Conservation (phyloP, 2,329 filamentous ascomycete species). For the Penicillium italicum region DNA sequence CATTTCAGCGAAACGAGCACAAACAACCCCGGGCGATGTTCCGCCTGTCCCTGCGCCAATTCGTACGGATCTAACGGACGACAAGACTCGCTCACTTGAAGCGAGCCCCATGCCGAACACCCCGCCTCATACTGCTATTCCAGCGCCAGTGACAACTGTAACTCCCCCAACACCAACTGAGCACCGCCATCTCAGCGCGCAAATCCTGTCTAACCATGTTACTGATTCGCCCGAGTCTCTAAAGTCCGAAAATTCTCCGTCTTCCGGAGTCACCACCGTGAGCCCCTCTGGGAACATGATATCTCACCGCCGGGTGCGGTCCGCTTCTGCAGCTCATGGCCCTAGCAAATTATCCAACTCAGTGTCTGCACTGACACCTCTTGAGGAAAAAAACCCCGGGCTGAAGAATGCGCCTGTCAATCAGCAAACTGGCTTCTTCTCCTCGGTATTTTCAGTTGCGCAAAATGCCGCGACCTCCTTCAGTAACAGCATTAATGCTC, state of each 20-base stretch:
- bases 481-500: slow-evolving; percentile 57
- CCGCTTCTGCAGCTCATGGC: slow-evolving; percentile 53
- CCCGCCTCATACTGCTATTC: slow-evolving; percentile 31
- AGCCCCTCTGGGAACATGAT: slow-evolving; percentile 68
- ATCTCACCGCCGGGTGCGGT: slow-evolving; percentile 63
- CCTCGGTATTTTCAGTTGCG: slow-evolving; percentile 84
- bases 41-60: slow-evolving; percentile 36
- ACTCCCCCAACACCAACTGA: slow-evolving; percentile 63
- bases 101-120: slow-evolving; percentile 30
- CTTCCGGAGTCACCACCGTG: slow-evolving; percentile 50
- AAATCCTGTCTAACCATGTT: slow-evolving; percentile 30
- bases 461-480: slow-evolving; percentile 87
- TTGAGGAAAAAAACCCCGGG: slow-evolving; percentile 57
- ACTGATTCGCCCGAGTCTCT: slow-evolving; percentile 42
- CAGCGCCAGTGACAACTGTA: slow-evolving; percentile 54
- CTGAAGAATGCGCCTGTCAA: slow-evolving; percentile 57
- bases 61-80: slow-evolving; percentile 29
- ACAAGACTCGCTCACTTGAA: slow-evolving; percentile 22
- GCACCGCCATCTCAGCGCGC: slow-evolving; percentile 34
- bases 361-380: slow-evolving; percentile 68
- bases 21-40: slow-evolving; percentile 26
- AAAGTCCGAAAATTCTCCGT: slow-evolving; percentile 25
- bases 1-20: slow-evolving; percentile 32
- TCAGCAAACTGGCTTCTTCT: slow-evolving; percentile 72
- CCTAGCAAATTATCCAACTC: slow-evolving; percentile 87